A percentile compares a stretch with the other conserved stretches of the same genome.
These are phyloP conservation scores for Cryptococcus sp. DNA, from an alignment of 1,284 basidiomycete genomes.

Conservation along the genomic window DNA sequence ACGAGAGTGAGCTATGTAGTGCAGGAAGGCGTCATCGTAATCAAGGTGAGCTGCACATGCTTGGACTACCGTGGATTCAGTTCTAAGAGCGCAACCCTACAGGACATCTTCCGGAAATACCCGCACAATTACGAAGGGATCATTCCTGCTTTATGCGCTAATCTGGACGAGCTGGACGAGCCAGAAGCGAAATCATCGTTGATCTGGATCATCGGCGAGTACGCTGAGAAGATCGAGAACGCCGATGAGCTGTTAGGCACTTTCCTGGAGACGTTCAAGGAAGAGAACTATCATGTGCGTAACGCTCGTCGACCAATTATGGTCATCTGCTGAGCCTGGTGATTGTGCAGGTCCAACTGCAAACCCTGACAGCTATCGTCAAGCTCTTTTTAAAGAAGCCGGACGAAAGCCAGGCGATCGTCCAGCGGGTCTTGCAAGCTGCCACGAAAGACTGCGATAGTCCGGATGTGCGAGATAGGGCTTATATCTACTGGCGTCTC, in stretches of 20 bases:
- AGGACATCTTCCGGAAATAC: slow-evolving; percentile 94
- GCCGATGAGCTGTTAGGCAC: slow-evolving; percentile 94
- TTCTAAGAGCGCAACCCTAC: background rate
- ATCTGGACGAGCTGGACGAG: slow-evolving; percentile 89
- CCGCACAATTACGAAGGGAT: slow-evolving; percentile 95
- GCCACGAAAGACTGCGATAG: slow-evolving; percentile 97
- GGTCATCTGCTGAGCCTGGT: background rate
- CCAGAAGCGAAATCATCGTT: slow-evolving; percentile 95
- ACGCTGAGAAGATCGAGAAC: slow-evolving; percentile 93
- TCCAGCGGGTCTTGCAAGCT: slow-evolving; percentile 95
- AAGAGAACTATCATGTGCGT: slow-evolving; percentile 76
- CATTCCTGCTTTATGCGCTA: slow-evolving; percentile 87
- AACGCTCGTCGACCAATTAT: background rate
- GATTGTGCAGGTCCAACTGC: slow-evolving; percentile 78
- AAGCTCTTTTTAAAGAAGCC: slow-evolving; percentile 97
- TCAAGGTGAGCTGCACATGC: slow-evolving; percentile 60
- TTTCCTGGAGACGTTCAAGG: slow-evolving; percentile 85
- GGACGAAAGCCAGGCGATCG: slow-evolving; percentile 82
- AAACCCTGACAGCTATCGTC: slow-evolving; percentile 90
- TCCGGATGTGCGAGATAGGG: slow-evolving; percentile 92
- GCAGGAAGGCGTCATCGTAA: slow-evolving; percentile 95
- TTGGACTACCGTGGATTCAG: background rate
- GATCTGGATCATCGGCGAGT: slow-evolving; percentile 98
- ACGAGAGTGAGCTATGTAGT: slow-evolving; percentile 96
- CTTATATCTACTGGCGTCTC: slow-evolving; percentile 93